Base-by-base conservation (phyloP, 805 yeast genomes). In the Limtongia smithiae region DNA sequence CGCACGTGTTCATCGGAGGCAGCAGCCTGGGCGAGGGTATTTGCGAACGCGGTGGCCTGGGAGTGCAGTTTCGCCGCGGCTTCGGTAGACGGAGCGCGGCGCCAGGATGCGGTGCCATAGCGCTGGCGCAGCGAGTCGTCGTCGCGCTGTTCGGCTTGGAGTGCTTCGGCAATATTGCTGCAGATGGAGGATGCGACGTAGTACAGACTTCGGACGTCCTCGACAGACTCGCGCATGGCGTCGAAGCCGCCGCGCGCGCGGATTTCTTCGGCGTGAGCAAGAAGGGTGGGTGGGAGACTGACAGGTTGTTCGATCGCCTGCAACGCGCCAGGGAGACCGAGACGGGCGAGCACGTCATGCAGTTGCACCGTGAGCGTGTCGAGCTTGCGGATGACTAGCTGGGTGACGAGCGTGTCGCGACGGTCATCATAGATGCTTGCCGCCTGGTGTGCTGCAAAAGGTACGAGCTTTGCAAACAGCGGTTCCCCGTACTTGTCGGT, bases 341-440 rank as follows among this genome's bases (percentile, higher is more conserved):
- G 20, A n/a, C 36, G 14, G 3, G 47, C 25, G 9, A 54, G 45
- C 12, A 34, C 12, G n/a, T 54, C 46, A 14, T 60, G 64, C 7
- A 62, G 42, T 22, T 51, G 41, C 1, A 48, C 50, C 15, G 61
- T 61, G 20, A 65, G 50, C n/a, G 37, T 35, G 12, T 68, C 55
- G 54, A 64, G 41, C 17, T 62, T 46, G 64, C 69, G 48, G 55
- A 71, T 53, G 2, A 79, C 51, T 41, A 77, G 75, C 25, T 68
- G 67, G 15, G 64, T 52, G 8, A 84, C 71, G 59, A 74, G 84
- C 3, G 67, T 67, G 12, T 77, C 78, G 50, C 80, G 81, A 52
- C 90, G 71, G 52, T 83, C 91, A 44, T 77, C 74, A 61, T 79
- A 85, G 0, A 89, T 82, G 35, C 76, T 78, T 0, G 87, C 80